These are phyloP conservation scores for Chenopodium formosanum DNA, from an alignment of 148 eudicot species.

Conservation along the genomic window DNA sequence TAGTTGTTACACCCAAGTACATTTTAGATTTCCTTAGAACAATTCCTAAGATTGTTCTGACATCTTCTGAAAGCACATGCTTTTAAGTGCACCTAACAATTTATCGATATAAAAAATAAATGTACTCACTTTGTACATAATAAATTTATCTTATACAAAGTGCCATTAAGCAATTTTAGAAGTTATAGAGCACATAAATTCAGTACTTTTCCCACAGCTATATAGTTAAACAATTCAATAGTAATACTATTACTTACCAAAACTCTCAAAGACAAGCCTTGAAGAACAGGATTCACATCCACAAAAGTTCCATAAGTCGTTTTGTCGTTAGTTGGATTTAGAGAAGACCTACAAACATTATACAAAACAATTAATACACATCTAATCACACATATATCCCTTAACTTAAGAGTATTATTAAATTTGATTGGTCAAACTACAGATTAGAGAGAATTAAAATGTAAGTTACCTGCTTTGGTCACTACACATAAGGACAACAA, in stretches of 20 bases:
- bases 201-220: too few species aligned
- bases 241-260: constrained; percentile 25
- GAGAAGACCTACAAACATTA: constrained; percentile 30
- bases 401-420: neutral
- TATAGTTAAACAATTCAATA: too few species aligned
- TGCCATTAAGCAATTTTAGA: too few species aligned
- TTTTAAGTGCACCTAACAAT: neutral
- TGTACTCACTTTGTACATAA: too few species aligned
- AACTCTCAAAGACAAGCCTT: constrained; percentile 34
- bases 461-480: constrained; percentile 55
- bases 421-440: too few species aligned
- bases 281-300: constrained; percentile 30
- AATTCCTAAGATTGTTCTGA: too few species aligned
- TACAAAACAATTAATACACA: neutral
- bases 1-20: too few species aligned
- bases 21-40: too few species aligned
- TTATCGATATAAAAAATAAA: too few species aligned
- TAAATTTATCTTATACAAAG: too few species aligned
- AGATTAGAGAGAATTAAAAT: too few species aligned
- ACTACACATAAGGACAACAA: constrained; percentile 68
- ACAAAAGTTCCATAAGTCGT: constrained; percentile 37
- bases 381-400: neutral
- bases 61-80: too few species aligned
- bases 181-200: neutral
- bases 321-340: constrained; percentile 28